Evolutionary conservation across 169 alveolate genomes (phyloP).

Genomic region (Eimeria sp.): DNA sequence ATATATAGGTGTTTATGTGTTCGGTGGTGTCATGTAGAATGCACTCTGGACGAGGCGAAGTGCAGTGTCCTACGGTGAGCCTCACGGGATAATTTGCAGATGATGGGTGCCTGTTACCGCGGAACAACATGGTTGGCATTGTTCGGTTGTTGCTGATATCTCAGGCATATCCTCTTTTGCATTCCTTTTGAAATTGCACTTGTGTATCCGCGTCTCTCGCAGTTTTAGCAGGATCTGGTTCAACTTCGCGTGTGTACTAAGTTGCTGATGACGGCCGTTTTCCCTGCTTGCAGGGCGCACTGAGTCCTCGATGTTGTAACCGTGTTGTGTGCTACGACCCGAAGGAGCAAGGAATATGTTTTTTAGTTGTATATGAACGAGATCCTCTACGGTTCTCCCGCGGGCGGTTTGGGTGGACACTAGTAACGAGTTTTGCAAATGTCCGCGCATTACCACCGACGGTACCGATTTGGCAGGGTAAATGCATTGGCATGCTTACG

Average conservation of each 20-base stretch:
- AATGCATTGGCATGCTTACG: too few relatives aligned
- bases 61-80: neutral
- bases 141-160: neutral
- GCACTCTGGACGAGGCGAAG: neutral
- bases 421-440: too few relatives aligned
- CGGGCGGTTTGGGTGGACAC: neutral
- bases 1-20: neutral
- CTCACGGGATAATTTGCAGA: neutral
- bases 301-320: neutral
- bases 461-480: too few relatives aligned
- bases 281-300: neutral
- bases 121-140: neutral
- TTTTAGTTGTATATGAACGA: too few relatives aligned
- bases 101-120: neutral
- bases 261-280: neutral
- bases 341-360: neutral
- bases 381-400: neutral
- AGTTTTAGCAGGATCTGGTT: neutral
- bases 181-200: neutral
- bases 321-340: neutral
- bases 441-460: too few relatives aligned
- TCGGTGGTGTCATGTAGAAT: neutral
- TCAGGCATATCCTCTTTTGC: neutral
- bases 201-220: neutral
- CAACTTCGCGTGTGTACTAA: neutral